Evolutionary conservation across 83 land plant species (phyloP).

Genomic region (Picea abies): DNA sequence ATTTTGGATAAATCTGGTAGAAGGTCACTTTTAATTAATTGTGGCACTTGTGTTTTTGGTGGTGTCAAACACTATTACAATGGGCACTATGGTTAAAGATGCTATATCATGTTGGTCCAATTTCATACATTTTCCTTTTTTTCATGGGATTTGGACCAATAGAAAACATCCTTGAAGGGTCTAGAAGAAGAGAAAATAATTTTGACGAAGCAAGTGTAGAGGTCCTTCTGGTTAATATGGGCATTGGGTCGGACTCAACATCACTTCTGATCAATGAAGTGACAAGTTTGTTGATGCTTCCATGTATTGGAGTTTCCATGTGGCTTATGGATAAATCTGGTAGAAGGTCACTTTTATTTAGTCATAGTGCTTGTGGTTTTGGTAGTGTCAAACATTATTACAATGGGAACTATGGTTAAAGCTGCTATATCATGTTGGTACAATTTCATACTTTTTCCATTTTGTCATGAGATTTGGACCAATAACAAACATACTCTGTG

Average conservation of each 20-base stretch:
- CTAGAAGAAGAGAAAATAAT: not conserved
- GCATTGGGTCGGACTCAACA: slow-evolving; percentile 74
- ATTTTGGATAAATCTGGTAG: slow-evolving; percentile 91
- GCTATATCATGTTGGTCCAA: slow-evolving; percentile 56
- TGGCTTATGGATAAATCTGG: slow-evolving; percentile 89
- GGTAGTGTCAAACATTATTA: slow-evolving; percentile 41
- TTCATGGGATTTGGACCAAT: slow-evolving; percentile 86
- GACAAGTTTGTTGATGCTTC: slow-evolving; percentile 85
- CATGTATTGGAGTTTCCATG: slow-evolving; percentile 88
- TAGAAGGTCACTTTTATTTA: slow-evolving; percentile 77
- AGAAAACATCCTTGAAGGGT: slow-evolving; percentile 52
- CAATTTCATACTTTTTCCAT: slow-evolving; percentile 57
- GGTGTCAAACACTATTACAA: slow-evolving; percentile 31
- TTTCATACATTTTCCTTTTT: slow-evolving; percentile 65
- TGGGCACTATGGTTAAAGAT: slow-evolving; percentile 53
- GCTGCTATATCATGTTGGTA: slow-evolving; percentile 66
- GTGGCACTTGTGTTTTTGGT: slow-evolving; percentile 49
- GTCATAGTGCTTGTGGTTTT: slow-evolving; percentile 42
- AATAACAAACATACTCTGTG: slow-evolving; percentile 79
- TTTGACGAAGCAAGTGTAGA: slow-evolving; percentile 83
- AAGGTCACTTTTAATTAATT: slow-evolving; percentile 73
- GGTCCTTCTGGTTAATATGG: slow-evolving; percentile 59
- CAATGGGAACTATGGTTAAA: slow-evolving; percentile 38
- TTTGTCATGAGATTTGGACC: slow-evolving; percentile 90
- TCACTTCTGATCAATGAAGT: slow-evolving; percentile 86